These are phyloP conservation scores for Phialocephala subalpina DNA, from an alignment of 2,329 filamentous ascomycete genomes.

Conservation along the genomic window DNA sequence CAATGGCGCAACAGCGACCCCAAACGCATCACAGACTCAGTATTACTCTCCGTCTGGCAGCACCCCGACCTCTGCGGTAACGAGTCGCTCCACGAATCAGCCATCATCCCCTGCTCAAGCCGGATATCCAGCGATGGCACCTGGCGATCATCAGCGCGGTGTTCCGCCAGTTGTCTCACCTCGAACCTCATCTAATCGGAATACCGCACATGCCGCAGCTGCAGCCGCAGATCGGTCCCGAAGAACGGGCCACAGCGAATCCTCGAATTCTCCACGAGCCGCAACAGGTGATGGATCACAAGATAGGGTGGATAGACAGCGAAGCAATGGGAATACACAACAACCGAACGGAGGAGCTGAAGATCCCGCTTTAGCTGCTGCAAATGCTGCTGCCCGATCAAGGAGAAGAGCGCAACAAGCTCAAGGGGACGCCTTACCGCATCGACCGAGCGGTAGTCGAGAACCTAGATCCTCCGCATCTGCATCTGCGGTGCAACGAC, in stretches of 20 bases:
- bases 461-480: constrained; percentile 48
- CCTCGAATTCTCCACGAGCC: constrained; percentile 35
- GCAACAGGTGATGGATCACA: constrained; percentile 36
- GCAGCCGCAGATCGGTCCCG: constrained; percentile 38
- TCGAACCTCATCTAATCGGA: constrained; percentile 80
- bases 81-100: constrained; percentile 39
- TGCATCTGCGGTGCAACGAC: constrained; percentile 42
- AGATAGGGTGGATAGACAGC: constrained; percentile 41
- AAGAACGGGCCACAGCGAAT: constrained; percentile 36
- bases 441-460: constrained; percentile 49
- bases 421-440: constrained; percentile 53
- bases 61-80: constrained; percentile 30
- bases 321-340: constrained; percentile 49
- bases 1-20: constrained; percentile 50
- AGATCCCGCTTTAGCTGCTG: constrained; percentile 45
- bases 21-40: constrained; percentile 37
- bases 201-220: constrained; percentile 44
- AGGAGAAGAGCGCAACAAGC: constrained; percentile 55
- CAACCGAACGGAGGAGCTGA: constrained; percentile 49
- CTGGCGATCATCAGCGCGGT: constrained; percentile 62
- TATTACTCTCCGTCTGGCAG: constrained; percentile 40
- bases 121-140: constrained; percentile 39
- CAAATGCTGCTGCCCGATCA: constrained; percentile 51
- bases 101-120: constrained; percentile 48
- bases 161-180: constrained; percentile 79